Evolutionary conservation across 2,329 filamentous ascomycete genomes (phyloP).

Genomic region (Cordyceps sp.): DNA sequence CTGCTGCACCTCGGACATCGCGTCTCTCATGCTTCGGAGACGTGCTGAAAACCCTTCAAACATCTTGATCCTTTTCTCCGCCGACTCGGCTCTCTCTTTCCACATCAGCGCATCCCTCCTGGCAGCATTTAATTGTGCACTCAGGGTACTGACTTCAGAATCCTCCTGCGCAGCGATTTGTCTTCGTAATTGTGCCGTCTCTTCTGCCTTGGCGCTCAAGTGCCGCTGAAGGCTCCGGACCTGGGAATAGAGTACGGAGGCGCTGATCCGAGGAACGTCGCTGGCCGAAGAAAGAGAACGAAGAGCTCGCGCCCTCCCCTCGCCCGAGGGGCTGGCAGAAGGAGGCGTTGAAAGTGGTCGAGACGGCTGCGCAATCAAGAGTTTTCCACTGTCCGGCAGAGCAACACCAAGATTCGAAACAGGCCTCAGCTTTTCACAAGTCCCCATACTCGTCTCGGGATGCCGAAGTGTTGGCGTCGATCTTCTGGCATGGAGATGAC

Average conservation of each 20-base stretch:
- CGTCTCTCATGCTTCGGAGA: constrained; percentile 14
- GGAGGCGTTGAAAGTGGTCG: too few species aligned
- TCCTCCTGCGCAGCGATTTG: constrained; percentile 27
- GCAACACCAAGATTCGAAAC: too few species aligned
- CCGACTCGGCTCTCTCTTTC: constrained; percentile 36
- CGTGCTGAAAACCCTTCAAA: constrained; percentile 25
- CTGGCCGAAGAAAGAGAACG: too few species aligned
- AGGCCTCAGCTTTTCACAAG: too few species aligned
- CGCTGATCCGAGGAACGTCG: constrained; percentile 5
- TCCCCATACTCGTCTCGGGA: too few species aligned
- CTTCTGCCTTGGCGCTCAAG: constrained; percentile 27
- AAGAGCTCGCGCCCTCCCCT: neutral
- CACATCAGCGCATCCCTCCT: constrained; percentile 22
- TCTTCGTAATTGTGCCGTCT: constrained; percentile 24
- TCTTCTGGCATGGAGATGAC: too few species aligned
- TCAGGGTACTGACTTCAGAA: constrained; percentile 26
- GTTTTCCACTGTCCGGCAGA: too few species aligned
- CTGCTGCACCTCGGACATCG: neutral
- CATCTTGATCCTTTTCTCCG: constrained; percentile 33
- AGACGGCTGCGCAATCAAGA: too few species aligned
- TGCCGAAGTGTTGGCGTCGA: too few species aligned
- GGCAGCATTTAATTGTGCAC: constrained; percentile 27
- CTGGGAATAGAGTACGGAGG: constrained; percentile 26
- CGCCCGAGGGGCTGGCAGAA: too few species aligned
- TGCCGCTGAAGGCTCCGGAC: constrained; percentile 31